Conservation (phyloP, 495 filamentous ascomycete species). For the Aspergillus ostianus region DNA sequence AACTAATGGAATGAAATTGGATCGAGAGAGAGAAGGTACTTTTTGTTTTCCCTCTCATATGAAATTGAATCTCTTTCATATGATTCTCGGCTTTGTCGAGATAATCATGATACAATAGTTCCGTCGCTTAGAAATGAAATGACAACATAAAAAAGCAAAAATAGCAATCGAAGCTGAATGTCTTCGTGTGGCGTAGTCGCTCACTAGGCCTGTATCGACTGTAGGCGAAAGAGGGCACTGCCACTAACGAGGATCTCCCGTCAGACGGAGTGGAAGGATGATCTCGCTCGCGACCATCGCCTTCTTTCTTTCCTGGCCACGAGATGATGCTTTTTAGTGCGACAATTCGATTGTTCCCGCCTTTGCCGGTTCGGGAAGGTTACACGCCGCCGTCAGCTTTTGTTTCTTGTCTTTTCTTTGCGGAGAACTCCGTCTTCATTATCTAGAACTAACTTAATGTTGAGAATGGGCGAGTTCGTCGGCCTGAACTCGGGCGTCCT, state of each 20-base stretch:
- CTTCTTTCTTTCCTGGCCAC: too few relatives aligned
- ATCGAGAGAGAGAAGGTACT: too few relatives aligned
- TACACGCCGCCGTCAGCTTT: neutral
- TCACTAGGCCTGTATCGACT: too few relatives aligned
- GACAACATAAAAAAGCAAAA: neutral
- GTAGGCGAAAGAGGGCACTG: neutral
- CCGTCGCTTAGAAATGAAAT: neutral
- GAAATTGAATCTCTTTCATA: neutral
- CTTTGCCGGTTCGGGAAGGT: neutral
- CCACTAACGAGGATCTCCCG: neutral
- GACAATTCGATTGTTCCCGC: too few relatives aligned
- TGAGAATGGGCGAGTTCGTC: too few relatives aligned
- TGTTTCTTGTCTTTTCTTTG: neutral
- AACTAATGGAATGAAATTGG: neutral
- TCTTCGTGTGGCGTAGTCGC: neutral
- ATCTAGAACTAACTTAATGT: too few relatives aligned
- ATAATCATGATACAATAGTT: neutral
- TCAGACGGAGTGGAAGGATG: neutral
- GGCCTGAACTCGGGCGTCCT: too few relatives aligned
- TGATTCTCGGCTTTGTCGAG: neutral
- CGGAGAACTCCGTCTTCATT: too few relatives aligned
- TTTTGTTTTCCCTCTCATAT: too few relatives aligned
- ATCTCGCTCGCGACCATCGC: neutral
- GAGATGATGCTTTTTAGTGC: too few relatives aligned
- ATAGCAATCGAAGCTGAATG: neutral